Conservation (phyloP, 345 rosid genomes). For the Dipteronia sinensis region DNA sequence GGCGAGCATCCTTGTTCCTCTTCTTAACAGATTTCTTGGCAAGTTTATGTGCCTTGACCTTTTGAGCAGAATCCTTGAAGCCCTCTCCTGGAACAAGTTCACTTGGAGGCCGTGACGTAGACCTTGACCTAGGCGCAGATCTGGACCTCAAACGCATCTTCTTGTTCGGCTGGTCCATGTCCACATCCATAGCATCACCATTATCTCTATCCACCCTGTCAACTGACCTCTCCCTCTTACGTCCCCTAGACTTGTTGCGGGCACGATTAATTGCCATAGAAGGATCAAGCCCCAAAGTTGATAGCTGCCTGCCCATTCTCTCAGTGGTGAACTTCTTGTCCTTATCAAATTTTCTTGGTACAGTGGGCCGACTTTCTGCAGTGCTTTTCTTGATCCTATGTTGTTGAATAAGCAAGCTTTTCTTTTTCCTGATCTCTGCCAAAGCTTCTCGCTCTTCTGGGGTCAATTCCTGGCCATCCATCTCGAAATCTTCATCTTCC, state of each 20-base stretch:
- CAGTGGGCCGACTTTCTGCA: constrained; percentile 73
- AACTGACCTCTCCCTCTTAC: constrained; percentile 76
- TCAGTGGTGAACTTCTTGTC: constrained; percentile 57
- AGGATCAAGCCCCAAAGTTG: constrained; percentile 69
- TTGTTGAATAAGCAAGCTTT: constrained; percentile 58
- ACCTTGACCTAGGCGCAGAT: constrained; percentile 57
- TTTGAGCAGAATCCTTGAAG: constrained; percentile 76
- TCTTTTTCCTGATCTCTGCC: constrained; percentile 72
- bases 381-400: constrained; percentile 84
- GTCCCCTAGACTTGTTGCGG: constrained; percentile 73
- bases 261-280: constrained; percentile 61
- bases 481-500: constrained; percentile 63
- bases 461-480: constrained; percentile 61
- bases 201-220: constrained; percentile 36
- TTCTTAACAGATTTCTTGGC: constrained; percentile 56
- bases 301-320: constrained; percentile 81
- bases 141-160: constrained; percentile 56
- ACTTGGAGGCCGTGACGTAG: constrained; percentile 62
- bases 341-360: constrained; percentile 81
- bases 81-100: constrained; percentile 93
- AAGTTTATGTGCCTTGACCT: constrained; percentile 50
- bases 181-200: constrained; percentile 58
- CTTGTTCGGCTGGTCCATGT: constrained; percentile 60
- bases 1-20: constrained; percentile 85
- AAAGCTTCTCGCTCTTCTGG: constrained; percentile 68